Base-by-base conservation (phyloP, 352 stramenopile genomes). In the Nothophytophthora sp. region DNA sequence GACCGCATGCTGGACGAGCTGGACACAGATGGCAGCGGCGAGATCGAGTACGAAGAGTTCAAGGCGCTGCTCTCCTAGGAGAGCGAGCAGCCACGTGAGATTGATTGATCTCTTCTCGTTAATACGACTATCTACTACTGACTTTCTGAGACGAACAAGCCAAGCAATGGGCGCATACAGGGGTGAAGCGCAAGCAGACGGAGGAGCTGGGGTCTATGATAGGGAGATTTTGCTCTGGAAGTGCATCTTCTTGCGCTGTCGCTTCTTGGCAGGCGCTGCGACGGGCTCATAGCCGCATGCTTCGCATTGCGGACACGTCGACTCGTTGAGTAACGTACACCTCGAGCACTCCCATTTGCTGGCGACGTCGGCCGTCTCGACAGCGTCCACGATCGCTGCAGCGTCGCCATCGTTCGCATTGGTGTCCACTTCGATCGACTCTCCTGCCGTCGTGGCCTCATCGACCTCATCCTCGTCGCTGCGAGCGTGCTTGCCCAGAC, bases 1-100 rank as follows among this genome's bases (percentile, higher is more conserved):
- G 94, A 98, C 52, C 83, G 97, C 35, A 94, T 99, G 73, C 88
- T 98, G 30, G 89, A 98, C 57, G 94, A 97, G 53, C 91, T 98
- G 30, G 96, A 98, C 61, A 96, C 82, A 27, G 90, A 98, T 71
- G 87, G 89, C 16, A 96, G 75, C 34, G 94, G 94, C 50, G 90
- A 98, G 70, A 98, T 98, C 44, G 92, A 98, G 62, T 98, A 97
- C 76, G 89, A 98, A 28, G 95, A 98, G 67, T 98, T 98, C 73
- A 98, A 97, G 49, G 81, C 88, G 11, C 71, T 98, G 49, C 62
- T 98, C 12, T 97, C 86, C 6, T 82, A 83, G 47, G 29, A 16
- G 27, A 7, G 27, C 27, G 27, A 6, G 27, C 6, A 11, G 27
- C 27, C 11, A 11, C 6, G 27, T 11, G 27, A 30, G 6, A 6